Percentiles rank a stretch among this genome's conserved stretches.
These are phyloP conservation scores for Penicillium sp. DNA, from an alignment of 2,329 filamentous ascomycete species.

Conservation along the genomic window DNA sequence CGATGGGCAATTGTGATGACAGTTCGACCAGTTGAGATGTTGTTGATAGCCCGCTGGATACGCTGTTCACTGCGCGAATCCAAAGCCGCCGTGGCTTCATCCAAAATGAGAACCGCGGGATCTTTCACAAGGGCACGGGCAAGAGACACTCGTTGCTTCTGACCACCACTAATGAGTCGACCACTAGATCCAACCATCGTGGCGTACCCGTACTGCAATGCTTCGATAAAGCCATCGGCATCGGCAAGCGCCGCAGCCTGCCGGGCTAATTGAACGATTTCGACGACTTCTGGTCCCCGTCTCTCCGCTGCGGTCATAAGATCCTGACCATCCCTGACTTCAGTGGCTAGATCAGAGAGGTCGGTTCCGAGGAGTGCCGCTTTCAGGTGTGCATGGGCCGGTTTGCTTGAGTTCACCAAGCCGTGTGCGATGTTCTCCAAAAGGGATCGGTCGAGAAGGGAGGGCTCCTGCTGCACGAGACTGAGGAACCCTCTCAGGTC, in stretches of 20 bases:
- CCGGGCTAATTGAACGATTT: conserved; percentile 47
- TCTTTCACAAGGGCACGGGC: conserved; percentile 70
- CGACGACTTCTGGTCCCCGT: conserved; percentile 44
- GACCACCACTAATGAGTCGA: conserved; percentile 69
- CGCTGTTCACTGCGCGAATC: conserved; percentile 53
- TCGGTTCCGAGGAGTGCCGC: conserved; percentile 46
- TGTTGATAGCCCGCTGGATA: conserved; percentile 53
- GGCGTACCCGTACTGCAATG: conserved; percentile 53
- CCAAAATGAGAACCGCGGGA: conserved; percentile 71
- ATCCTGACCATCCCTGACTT: conserved; percentile 49
- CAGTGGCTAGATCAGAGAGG: conserved; percentile 44
- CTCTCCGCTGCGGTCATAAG: conserved; percentile 45
- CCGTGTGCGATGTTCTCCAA: conserved; percentile 41
- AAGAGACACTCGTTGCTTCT: conserved; percentile 76
- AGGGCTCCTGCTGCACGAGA: conserved; percentile 23
- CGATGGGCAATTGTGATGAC: conserved; percentile 68
- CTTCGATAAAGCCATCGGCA: conserved; percentile 40
- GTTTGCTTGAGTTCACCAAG: conserved; percentile 35
- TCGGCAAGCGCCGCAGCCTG: conserved; percentile 56
- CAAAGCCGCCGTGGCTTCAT: conserved; percentile 70
- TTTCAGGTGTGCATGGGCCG: conserved; percentile 21
- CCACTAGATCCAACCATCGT: conserved; percentile 76
- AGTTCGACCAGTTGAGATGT: conserved; percentile 59
- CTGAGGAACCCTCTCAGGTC: conserved; percentile 22
- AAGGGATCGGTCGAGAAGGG: conserved; percentile 21